A percentile compares a stretch with the other conserved stretches of the same genome.
phyloP scores from a whole-genome alignment of 1,139 yeast species.

The Entelexis paramagnoliae region DNA sequence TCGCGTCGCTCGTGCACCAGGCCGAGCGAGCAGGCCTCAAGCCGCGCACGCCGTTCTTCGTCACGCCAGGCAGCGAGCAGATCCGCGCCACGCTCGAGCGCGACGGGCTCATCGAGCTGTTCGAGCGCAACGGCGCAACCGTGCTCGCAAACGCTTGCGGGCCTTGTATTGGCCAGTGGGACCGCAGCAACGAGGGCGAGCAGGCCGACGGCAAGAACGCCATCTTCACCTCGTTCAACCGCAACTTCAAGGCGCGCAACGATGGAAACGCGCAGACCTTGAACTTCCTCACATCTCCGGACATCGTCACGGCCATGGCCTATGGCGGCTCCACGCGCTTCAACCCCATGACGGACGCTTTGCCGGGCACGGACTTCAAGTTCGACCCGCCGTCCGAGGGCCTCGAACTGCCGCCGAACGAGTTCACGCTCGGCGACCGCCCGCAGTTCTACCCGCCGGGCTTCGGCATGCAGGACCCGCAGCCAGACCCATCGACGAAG shows the following conservation, averaged over 20 bases:
- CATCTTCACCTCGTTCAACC: conserved; percentile 88
- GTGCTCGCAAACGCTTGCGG: conserved; percentile 98
- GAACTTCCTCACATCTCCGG: conserved; percentile 95
- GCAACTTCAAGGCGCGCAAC: conserved; percentile 94
- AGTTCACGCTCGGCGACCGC: conserved; percentile 71
- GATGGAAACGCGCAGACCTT: conserved; percentile 96
- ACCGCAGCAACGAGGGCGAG: conserved; percentile 47
- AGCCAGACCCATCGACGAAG: conserved; percentile 61
- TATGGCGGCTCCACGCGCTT: conserved; percentile 83
- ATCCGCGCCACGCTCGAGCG: conserved; percentile 89
- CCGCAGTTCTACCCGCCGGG: conserved; percentile 61
- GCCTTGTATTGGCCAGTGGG: conserved; percentile 99
- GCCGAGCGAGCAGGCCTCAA: conserved; percentile 79
- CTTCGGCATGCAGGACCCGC: conserved; percentile 36
- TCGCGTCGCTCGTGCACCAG: conserved; percentile 74
- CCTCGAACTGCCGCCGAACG: conserved; percentile 69
- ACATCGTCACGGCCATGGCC: conserved; percentile 91
- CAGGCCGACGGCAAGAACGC: conserved; percentile 43
- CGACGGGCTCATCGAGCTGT: conserved; percentile 62
- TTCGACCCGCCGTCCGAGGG: conserved; percentile 71
- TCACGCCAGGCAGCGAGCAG: conserved; percentile 98
- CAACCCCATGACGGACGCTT: conserved; percentile 76
- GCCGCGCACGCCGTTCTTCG: conserved; percentile 85
- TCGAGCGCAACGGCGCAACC: conserved; percentile 75
- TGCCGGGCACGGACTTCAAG: conserved; percentile 48